Percentiles rank a stretch among this genome's conserved stretches.
phyloP scores from a whole-genome alignment of 192 early-diverging fungal species.

The Linderina pennispora region DNA sequence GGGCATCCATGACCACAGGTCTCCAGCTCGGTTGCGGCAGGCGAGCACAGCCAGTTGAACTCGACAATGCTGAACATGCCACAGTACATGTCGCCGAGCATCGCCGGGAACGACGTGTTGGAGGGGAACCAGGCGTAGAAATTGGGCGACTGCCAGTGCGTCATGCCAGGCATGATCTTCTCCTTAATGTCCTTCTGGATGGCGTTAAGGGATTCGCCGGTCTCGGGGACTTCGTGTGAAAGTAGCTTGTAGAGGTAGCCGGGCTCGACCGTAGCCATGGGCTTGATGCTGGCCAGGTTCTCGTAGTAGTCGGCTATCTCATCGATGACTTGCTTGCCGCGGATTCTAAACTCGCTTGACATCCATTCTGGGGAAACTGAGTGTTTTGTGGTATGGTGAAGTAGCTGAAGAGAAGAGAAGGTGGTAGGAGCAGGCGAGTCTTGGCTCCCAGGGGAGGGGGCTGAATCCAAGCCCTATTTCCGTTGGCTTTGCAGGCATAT shows the following conservation, averaged over 20 bases:
- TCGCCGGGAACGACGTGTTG: conserved; percentile 37
- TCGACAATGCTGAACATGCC: conserved; percentile 46
- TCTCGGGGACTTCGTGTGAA: conserved; percentile 42
- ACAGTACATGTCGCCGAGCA: conserved; percentile 54
- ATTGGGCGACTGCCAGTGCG: conserved; percentile 10
- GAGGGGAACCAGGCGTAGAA: conserved; percentile 52
- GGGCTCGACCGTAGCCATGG: conserved; percentile 43
- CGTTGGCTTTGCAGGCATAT: too few relatives aligned
- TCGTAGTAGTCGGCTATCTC: conserved; percentile 51
- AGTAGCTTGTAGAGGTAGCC: conserved; percentile 46
- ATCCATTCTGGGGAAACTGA: too few relatives aligned
- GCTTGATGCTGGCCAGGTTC: conserved; percentile 28
- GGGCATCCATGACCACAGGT: conserved; percentile 47
- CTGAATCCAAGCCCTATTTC: too few relatives aligned
- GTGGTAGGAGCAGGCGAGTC: too few relatives aligned
- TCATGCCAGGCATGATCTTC: not conserved
- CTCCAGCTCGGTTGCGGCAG: conserved; percentile 53
- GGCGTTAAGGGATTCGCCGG: conserved; percentile 15
- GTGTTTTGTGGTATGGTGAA: too few relatives aligned
- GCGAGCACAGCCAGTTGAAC: conserved; percentile 48
- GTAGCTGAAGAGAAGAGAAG: too few relatives aligned
- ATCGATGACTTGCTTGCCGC: conserved; percentile 49
- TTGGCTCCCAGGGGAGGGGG: too few relatives aligned
- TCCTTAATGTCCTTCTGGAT: conserved; percentile 35
- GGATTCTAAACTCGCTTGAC: conserved; percentile 38